Conservation (phyloP, 352 stramenopile genomes). For the Globisporangium emineosum region DNA sequence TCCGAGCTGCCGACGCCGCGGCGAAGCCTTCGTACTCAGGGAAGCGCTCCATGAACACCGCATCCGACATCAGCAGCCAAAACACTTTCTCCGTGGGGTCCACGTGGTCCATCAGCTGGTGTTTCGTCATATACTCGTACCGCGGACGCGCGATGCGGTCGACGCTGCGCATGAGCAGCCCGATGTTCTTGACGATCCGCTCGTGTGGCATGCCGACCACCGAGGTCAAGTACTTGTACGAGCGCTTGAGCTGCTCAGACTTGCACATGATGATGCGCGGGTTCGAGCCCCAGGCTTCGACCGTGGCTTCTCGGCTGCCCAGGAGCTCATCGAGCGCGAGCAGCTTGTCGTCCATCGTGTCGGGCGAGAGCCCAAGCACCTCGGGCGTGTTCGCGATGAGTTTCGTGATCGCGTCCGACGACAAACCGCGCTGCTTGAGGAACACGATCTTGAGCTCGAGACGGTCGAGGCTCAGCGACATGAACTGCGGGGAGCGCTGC, state of each 20-base stretch:
- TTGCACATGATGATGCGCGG: slow-evolving; percentile 57
- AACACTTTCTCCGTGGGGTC: slow-evolving; percentile 16
- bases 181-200: slow-evolving; percentile 25
- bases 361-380: slow-evolving; percentile 29
- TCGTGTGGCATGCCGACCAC: slow-evolving; percentile 32
- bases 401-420: slow-evolving; percentile 26
- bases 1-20: not conserved
- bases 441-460: slow-evolving; percentile 31
- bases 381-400: slow-evolving; percentile 39
- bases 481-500: slow-evolving; percentile 35
- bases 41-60: slow-evolving; percentile 28
- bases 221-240: slow-evolving; percentile 37
- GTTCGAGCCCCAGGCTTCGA: slow-evolving; percentile 22
- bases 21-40: slow-evolving; percentile 20
- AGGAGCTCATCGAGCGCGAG: slow-evolving; percentile 37
- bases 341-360: slow-evolving; percentile 43
- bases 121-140: slow-evolving; percentile 35
- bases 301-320: slow-evolving; percentile 21
- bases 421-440: slow-evolving; percentile 30
- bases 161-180: slow-evolving; percentile 40
- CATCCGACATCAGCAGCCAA: slow-evolving; percentile 39
- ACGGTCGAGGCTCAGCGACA: slow-evolving; percentile 34
- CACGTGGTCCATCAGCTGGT: not conserved
- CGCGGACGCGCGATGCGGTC: slow-evolving; percentile 40
- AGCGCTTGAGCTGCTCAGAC: slow-evolving; percentile 28